These are phyloP conservation scores for Coemansia sp. DNA, from an alignment of 192 early-diverging fungal genomes.

Conservation along the genomic window DNA sequence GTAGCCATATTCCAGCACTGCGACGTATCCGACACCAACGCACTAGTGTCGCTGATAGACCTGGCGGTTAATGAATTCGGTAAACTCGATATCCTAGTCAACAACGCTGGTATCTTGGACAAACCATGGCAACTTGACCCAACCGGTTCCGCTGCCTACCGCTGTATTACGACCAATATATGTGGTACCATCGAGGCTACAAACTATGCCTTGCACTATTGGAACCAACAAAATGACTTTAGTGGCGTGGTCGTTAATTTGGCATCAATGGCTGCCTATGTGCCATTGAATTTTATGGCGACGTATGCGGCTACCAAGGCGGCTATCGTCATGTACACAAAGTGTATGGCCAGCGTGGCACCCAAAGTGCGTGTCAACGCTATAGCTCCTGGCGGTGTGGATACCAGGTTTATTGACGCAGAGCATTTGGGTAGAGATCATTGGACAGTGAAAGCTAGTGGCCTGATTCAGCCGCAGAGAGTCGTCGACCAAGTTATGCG, in stretches of 20 bases:
- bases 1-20: conserved; percentile 54
- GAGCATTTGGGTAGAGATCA: conserved; percentile 37
- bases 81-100: conserved; percentile 56
- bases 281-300: conserved; percentile 51
- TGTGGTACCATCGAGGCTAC: conserved; percentile 70
- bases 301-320: conserved; percentile 74
- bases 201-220: conserved; percentile 58
- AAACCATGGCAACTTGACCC: conserved; percentile 33
- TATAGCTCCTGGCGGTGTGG: conserved; percentile 55
- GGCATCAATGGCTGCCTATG: conserved; percentile 64
- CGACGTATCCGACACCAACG: conserved; percentile 46
- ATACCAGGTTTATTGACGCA: conserved; percentile 52
- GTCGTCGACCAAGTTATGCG: conserved; percentile 57
- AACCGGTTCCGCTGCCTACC: conserved; percentile 49
- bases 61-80: conserved; percentile 55
- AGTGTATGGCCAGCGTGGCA: conserved; percentile 36
- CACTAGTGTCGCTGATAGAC: conserved; percentile 41
- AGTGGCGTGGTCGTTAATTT: conserved; percentile 69
- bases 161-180: conserved; percentile 69
- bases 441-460: conserved; percentile 8
- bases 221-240: conserved; percentile 38
- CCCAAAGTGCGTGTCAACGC: conserved; percentile 63
- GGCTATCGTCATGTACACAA: conserved; percentile 63
- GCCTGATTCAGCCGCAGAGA: conserved; percentile 30
- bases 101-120: conserved; percentile 61